Conservation (phyloP, 2,329 filamentous ascomycete genomes). For the Colletotrichum sp. region DNA sequence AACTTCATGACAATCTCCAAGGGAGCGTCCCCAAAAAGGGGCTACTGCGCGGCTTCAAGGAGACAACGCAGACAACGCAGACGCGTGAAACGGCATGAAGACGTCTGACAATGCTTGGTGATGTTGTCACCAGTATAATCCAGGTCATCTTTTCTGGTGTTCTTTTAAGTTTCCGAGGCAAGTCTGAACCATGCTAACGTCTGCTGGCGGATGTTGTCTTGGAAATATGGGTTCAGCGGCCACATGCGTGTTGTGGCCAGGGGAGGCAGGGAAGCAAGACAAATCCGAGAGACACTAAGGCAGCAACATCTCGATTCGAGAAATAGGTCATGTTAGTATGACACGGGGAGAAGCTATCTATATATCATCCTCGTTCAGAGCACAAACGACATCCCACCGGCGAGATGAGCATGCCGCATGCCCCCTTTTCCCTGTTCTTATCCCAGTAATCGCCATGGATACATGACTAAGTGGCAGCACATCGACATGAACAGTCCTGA, state of each 20-base stretch:
- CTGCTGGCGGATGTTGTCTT: neutral
- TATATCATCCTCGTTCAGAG: neutral
- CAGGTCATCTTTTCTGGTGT: neutral
- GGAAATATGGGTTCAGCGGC: neutral
- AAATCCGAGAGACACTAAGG: neutral
- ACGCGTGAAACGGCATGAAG: neutral
- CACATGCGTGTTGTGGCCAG: neutral
- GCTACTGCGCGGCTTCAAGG: neutral
- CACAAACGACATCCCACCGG: neutral
- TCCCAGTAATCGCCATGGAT: neutral
- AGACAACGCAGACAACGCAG: neutral
- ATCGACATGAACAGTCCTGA: rapidly evolving
- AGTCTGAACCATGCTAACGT: neutral
- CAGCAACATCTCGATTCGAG: neutral
- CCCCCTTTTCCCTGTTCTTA: neutral
- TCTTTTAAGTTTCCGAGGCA: neutral
- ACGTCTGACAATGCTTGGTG: neutral
- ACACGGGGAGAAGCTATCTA: neutral
- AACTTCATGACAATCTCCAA: neutral
- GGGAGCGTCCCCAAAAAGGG: neutral
- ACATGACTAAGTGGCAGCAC: neutral
- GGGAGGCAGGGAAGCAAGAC: neutral
- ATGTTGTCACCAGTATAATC: neutral
- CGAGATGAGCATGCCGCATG: neutral
- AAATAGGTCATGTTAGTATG: neutral